Percentiles rank a stretch among this genome's conserved stretches.
Conservation (phyloP, 1,284 basidiomycete genomes). For the Xerocomus amazonicus region DNA sequence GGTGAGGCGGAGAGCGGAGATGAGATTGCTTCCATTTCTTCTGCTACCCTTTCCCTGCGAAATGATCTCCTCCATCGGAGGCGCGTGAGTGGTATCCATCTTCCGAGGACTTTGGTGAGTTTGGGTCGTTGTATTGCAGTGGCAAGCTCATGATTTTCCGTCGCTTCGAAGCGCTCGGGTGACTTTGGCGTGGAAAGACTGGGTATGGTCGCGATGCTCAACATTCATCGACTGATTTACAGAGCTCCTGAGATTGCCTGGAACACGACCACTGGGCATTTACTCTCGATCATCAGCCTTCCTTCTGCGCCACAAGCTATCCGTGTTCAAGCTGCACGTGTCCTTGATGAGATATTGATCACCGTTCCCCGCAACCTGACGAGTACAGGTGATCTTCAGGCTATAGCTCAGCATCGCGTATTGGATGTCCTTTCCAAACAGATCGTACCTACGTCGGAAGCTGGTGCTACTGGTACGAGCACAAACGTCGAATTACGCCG, state of each 20-base stretch:
- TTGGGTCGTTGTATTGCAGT: not conserved
- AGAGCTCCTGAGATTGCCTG: constrained; percentile 81
- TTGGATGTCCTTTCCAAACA: constrained; percentile 81
- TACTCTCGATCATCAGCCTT: constrained; percentile 72
- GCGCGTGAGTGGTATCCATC: constrained; percentile 80
- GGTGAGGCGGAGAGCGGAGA: constrained; percentile 40
- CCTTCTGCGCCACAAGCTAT: constrained; percentile 70
- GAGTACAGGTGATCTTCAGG: constrained; percentile 58
- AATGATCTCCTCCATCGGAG: constrained; percentile 55
- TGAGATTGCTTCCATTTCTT: constrained; percentile 34
- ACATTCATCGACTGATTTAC: constrained; percentile 82
- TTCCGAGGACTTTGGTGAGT: constrained; percentile 71
- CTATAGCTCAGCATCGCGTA: constrained; percentile 75
- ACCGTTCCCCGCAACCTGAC: constrained; percentile 67
- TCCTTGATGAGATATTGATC: constrained; percentile 78
- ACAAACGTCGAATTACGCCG: constrained; percentile 75
- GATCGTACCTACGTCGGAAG: constrained; percentile 54
- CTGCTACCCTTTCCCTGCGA: constrained; percentile 40
- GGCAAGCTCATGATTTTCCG: not conserved
- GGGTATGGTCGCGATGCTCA: constrained; percentile 74
- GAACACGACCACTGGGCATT: constrained; percentile 75
- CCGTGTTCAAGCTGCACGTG: constrained; percentile 83
- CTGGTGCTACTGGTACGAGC: constrained; percentile 39
- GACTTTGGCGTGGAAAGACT: constrained; percentile 88
- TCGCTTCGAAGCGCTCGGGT: constrained; percentile 55